Percentiles rank a stretch among this genome's conserved stretches.
These are phyloP conservation scores for Letharia lupina DNA, from an alignment of 495 filamentous ascomycete genomes.

Conservation along the genomic window DNA sequence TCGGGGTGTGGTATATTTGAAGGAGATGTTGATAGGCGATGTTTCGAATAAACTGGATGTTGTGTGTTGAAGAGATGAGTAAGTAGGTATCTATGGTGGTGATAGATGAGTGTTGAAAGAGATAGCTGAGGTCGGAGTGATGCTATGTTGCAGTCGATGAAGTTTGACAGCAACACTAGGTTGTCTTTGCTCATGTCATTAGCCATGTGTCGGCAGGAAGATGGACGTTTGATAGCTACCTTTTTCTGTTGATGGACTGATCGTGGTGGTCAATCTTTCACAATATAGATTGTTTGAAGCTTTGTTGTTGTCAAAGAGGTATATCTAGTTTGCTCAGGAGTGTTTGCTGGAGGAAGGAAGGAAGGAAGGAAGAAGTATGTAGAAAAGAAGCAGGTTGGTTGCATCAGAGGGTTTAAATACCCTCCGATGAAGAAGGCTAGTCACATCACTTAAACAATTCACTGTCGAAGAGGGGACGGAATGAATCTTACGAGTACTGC, in stretches of 20 bases:
- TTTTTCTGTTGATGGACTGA: background rate
- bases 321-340: slow-evolving; percentile 1
- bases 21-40: background rate
- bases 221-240: slow-evolving; percentile 3
- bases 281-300: slow-evolving; percentile 1
- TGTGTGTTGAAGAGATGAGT: background rate
- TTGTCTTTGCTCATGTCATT: background rate
- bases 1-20: background rate
- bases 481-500: background rate
- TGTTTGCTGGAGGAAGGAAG: slow-evolving; percentile 1
- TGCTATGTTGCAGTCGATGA: background rate
- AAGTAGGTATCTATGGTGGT: too few species aligned
- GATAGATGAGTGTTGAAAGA: background rate
- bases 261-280: background rate
- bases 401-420: slow-evolving; percentile 14
- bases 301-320: slow-evolving; percentile 2
- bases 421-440: background rate
- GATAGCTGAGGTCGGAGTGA: background rate
- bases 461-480: background rate
- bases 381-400: slow-evolving; percentile 12
- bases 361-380: background rate
- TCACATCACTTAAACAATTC: slow-evolving; percentile 3
- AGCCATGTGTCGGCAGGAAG: background rate
- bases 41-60: background rate
- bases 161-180: background rate